Evolutionary conservation across 2,329 filamentous ascomycete species (phyloP), one percentile per base, ranked within the genome.

Genomic region (Trichoderma guizhouense): DNA sequence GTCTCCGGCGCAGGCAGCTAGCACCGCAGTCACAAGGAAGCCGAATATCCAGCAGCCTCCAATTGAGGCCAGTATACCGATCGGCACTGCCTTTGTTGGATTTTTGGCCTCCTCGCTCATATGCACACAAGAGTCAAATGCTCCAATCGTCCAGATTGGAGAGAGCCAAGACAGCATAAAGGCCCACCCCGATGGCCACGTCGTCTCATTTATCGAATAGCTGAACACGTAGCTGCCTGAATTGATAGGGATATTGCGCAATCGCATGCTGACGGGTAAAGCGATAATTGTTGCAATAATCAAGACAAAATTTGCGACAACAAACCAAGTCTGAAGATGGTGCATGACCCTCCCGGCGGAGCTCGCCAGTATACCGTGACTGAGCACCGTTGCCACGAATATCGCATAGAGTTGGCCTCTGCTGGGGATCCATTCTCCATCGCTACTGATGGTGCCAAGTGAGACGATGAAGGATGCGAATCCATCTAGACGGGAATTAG

Each of bases 71-170:
- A 67, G 15, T 2, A 57, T 67, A 2, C 64, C 64, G 12, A 21
- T 11, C 0, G 64, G 64, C 8, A 67, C 64, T 58, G 64, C 64
- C 12, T 30, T 67, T 26, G 34, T 43, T 9, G 64, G 64, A 7
- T 39, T 43, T 12, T 67, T 67, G 6, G 64, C 64, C 26, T 67
- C 64, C 39, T 67, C 64, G 8, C 64, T 67, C 64, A 67, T 67
- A 26, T 67, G 51, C 2, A 67, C 64, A 14, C 64, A 67, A 24
- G 64, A 67, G 64, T 67, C 64, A 24, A 67, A 67, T 21, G 64
- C 64, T 21, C 64, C 64, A 5, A 67, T 67, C 21, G 64, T 58
- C 64, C 64, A 67, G n/a, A 58, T 67, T 15, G 64, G 64, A 18
- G 21, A 67, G 8, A 67, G 32, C 64, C 64, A 67, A 12, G 64